Conservation (phyloP, 2,329 filamentous ascomycete genomes). For the Fusarium acutatum region DNA sequence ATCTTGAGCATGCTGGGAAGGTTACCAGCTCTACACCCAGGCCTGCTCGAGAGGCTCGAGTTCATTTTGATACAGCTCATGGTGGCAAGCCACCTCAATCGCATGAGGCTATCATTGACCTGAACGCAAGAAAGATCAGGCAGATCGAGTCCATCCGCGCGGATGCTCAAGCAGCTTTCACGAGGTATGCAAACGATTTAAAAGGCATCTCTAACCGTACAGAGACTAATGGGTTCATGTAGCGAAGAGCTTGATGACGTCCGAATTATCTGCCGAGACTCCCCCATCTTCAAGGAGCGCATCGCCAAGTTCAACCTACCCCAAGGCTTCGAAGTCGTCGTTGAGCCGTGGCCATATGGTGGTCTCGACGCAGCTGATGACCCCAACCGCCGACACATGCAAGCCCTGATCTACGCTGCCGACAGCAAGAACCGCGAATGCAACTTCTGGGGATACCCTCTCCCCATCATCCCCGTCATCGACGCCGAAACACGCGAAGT, state of each 20-base stretch:
- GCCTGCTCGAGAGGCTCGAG: background rate
- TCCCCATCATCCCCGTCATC: slow-evolving; percentile 58
- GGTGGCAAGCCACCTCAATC: background rate
- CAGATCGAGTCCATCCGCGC: background rate
- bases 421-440: slow-evolving; percentile 51
- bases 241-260: background rate
- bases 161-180: background rate
- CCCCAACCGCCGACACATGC: slow-evolving; percentile 44
- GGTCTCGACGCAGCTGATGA: slow-evolving; percentile 41
- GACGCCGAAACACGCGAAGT: slow-evolving; percentile 43
- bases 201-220: too few relatives aligned
- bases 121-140: background rate
- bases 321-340: slow-evolving; percentile 42
- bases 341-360: slow-evolving; percentile 48
- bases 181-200: too few relatives aligned
- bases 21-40: accelerated
- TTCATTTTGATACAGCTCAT: background rate
- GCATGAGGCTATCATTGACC: accelerated
- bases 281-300: background rate
- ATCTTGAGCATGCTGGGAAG: background rate
- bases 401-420: slow-evolving; percentile 47
- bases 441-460: slow-evolving; percentile 65
- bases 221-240: too few relatives aligned
- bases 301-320: slow-evolving; percentile 37
- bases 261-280: background rate